phyloP scores from a whole-genome alignment of 176 grass and related monocot genomes.

The Aegilops speltoides region DNA sequence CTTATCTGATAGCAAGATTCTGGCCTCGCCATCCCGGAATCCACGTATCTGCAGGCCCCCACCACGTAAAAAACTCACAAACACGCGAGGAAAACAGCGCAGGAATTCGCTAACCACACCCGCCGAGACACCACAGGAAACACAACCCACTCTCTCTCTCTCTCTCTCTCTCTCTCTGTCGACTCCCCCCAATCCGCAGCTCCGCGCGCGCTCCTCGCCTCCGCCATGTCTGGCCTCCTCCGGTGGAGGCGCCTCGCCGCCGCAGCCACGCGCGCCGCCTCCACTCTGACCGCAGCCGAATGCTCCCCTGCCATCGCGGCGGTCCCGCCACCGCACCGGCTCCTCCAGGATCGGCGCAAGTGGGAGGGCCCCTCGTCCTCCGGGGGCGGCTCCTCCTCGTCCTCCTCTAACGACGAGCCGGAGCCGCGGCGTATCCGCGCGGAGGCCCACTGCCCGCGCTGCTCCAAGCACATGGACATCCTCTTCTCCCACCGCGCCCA shows the following conservation, averaged over 20 bases:
- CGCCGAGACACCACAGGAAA: slow-evolving; percentile 20
- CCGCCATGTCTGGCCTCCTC: slow-evolving; percentile 74
- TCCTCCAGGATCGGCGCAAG: slow-evolving; percentile 61
- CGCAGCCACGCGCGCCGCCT: slow-evolving; percentile 56
- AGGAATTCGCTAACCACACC: slow-evolving; percentile 35
- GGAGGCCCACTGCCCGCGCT: slow-evolving; percentile 96
- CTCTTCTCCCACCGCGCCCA: slow-evolving; percentile 77
- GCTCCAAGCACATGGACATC: slow-evolving; percentile 93
- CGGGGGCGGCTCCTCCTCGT: slow-evolving; percentile 39
- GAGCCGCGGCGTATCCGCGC: slow-evolving; percentile 82
- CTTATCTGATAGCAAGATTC: slow-evolving; percentile 44
- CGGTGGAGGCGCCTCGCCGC: slow-evolving; percentile 75
- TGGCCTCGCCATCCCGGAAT: background rate
- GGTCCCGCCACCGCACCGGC: slow-evolving; percentile 31
- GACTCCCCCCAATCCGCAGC: slow-evolving; percentile 14
- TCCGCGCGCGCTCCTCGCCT: background rate
- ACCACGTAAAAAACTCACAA: slow-evolving; percentile 12
- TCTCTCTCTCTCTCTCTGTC: background rate
- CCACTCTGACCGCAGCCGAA: slow-evolving; percentile 39
- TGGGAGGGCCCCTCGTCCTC: slow-evolving; percentile 53
- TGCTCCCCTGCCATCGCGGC: slow-evolving; percentile 11
- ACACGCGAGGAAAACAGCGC: background rate
- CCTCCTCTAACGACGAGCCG: slow-evolving; percentile 62
- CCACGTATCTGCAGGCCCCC: background rate
- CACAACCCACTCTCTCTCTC: background rate